These are phyloP conservation scores for Trichoderma sp. DNA, from an alignment of 2,329 filamentous ascomycete species.

Conservation along the genomic window DNA sequence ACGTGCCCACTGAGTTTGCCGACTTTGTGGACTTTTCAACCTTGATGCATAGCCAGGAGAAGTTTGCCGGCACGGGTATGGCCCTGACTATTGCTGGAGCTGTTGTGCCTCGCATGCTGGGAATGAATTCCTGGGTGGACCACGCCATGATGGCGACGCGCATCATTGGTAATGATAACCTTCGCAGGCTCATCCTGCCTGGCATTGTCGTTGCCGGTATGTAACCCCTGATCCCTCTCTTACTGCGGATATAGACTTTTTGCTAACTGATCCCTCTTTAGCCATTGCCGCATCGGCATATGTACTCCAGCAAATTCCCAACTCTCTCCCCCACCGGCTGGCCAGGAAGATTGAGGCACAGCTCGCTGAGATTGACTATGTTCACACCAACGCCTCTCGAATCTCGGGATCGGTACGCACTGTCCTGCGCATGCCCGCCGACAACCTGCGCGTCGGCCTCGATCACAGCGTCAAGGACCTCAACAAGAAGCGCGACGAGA, in stretches of 20 bases:
- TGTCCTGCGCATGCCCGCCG: constrained; percentile 81
- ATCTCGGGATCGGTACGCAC: constrained; percentile 85
- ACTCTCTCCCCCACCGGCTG: constrained; percentile 81
- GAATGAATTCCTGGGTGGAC: constrained; percentile 85
- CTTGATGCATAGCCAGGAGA: constrained; percentile 86
- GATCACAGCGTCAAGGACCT: constrained; percentile 85
- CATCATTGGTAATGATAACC: constrained; percentile 74
- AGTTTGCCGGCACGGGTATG: constrained; percentile 90
- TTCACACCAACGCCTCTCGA: constrained; percentile 80
- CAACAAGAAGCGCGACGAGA: constrained; percentile 73
- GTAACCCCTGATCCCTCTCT: constrained; percentile 34
- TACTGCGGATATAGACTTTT: background rate
- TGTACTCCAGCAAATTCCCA: constrained; percentile 80
- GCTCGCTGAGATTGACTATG: constrained; percentile 82
- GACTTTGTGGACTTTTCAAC: constrained; percentile 90
- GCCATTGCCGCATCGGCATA: constrained; percentile 75
- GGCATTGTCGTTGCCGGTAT: constrained; percentile 75
- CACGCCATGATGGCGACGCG: constrained; percentile 78
- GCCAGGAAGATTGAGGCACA: constrained; percentile 80
- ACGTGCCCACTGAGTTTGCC: constrained; percentile 81
- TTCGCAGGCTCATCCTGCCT: constrained; percentile 77
- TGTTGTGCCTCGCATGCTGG: constrained; percentile 75
- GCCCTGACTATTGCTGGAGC: constrained; percentile 88
- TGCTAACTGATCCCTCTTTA: constrained; percentile 36
- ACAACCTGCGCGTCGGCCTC: constrained; percentile 78